These are phyloP conservation scores for Mycocentrospora acerina DNA, from an alignment of 2,329 filamentous ascomycete species.

Conservation along the genomic window DNA sequence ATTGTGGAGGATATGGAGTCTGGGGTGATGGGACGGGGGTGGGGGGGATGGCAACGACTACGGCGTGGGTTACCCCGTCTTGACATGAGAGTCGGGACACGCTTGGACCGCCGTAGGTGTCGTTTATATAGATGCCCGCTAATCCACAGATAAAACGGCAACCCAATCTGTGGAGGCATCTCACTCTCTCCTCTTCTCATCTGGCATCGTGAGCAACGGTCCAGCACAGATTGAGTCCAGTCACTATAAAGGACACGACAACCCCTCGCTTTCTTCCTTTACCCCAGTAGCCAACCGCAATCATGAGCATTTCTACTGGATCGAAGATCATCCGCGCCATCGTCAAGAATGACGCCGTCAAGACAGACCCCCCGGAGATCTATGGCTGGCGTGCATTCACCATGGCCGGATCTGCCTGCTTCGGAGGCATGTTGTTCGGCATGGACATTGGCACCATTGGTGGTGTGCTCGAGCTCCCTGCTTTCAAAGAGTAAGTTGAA, in stretches of 20 bases:
- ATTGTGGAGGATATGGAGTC: constrained; percentile 16
- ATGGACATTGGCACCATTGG: constrained; percentile 69
- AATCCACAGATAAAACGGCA: constrained; percentile 9
- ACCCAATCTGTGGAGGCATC: constrained; percentile 22
- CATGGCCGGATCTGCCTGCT: constrained; percentile 66
- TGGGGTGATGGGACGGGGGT: constrained; percentile 10
- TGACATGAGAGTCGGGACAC: constrained; percentile 13
- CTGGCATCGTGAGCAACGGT: constrained; percentile 11
- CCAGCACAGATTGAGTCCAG: constrained; percentile 5
- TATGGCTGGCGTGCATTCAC: constrained; percentile 70
- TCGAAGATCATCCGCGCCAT: constrained; percentile 55
- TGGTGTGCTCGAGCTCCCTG: constrained; percentile 63
- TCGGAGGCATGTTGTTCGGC: constrained; percentile 69
- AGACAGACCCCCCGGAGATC: constrained; percentile 64
- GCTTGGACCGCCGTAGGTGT: constrained; percentile 24
- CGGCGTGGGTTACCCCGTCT: constrained; percentile 26
- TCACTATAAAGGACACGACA: constrained; percentile 1
- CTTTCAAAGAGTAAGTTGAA: constrained; percentile 55
- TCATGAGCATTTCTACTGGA: constrained; percentile 20
- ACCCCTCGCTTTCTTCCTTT: neutral
- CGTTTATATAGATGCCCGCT: constrained; percentile 27
- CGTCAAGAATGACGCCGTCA: constrained; percentile 72
- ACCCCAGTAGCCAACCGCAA: constrained; percentile 1
- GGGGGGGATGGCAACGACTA: constrained; percentile 13
- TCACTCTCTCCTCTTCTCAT: constrained; percentile 13